These are phyloP conservation scores for Suillus variegatus DNA, from an alignment of 768 basidiomycete species.

Conservation along the genomic window DNA sequence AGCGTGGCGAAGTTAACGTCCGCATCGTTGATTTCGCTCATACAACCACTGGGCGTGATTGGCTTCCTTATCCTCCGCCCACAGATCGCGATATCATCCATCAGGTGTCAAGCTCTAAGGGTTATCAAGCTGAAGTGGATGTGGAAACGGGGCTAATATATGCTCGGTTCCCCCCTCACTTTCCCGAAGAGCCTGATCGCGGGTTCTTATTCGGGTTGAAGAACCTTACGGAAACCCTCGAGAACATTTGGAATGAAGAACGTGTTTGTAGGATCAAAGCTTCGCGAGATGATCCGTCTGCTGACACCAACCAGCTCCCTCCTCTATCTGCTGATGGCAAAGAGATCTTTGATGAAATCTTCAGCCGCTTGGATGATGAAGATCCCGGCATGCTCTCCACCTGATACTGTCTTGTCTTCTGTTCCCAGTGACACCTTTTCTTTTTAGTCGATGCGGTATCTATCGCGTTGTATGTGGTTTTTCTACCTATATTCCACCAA, in stretches of 20 bases:
- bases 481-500: neutral
- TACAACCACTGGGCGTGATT: slow-evolving; percentile 94
- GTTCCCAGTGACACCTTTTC: neutral
- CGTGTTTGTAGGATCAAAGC: slow-evolving; percentile 67
- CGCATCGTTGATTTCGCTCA: slow-evolving; percentile 99
- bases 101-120: slow-evolving; percentile 62
- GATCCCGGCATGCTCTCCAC: slow-evolving; percentile 80
- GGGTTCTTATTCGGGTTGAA: slow-evolving; percentile 93
- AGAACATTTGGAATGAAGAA: slow-evolving; percentile 88
- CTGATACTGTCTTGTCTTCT: slow-evolving; percentile 30
- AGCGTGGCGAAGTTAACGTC: slow-evolving; percentile 90
- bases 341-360: slow-evolving; percentile 79
- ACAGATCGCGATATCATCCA: slow-evolving; percentile 39
- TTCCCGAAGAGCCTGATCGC: slow-evolving; percentile 85
- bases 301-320: slow-evolving; percentile 53
- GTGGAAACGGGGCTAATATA: slow-evolving; percentile 80
- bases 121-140: slow-evolving; percentile 83
- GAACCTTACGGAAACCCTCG: slow-evolving; percentile 74
- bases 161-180: slow-evolving; percentile 94
- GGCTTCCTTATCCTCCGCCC: slow-evolving; percentile 63
- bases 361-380: slow-evolving; percentile 51
- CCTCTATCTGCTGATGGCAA: slow-evolving; percentile 71
- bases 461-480: slow-evolving; percentile 7
- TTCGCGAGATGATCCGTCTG: slow-evolving; percentile 56
- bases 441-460: slow-evolving; percentile 1